Conservation (phyloP, 2,329 filamentous ascomycete genomes). For the Monosporascus sp. region DNA sequence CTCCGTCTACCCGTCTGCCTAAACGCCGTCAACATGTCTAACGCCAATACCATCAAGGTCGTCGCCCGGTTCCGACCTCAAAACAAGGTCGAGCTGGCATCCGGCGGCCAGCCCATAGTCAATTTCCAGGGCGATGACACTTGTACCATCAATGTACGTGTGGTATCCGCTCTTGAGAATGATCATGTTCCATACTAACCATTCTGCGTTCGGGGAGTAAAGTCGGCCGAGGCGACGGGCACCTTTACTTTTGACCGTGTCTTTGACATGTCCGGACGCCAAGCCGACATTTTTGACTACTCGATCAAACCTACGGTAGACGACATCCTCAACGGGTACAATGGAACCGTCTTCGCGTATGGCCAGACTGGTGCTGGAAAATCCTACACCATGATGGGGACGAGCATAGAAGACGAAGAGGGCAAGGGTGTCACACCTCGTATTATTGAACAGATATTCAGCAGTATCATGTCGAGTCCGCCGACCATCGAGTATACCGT, state of each 20-base stretch:
- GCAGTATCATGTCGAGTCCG: conserved; percentile 86
- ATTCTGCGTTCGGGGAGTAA: conserved; percentile 12
- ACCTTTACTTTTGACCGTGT: conserved; percentile 96
- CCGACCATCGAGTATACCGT: conserved; percentile 98
- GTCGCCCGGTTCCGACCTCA: conserved; percentile 97
- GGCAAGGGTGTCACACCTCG: conserved; percentile 92
- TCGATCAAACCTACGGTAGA: conserved; percentile 94
- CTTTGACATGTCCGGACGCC: conserved; percentile 87
- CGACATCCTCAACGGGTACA: conserved; percentile 98
- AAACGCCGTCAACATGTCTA: conserved; percentile 43
- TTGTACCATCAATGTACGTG: conserved; percentile 73
- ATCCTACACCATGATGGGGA: conserved; percentile 98
- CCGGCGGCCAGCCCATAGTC: conserved; percentile 88
- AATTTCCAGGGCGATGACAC: conserved; percentile 84
- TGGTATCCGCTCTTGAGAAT: no score
- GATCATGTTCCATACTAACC: conserved; percentile 17
- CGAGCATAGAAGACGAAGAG: conserved; percentile 84
- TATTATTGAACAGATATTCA: conserved; percentile 96
- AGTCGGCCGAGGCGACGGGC: conserved; percentile 79
- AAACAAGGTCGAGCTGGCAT: conserved; percentile 87
- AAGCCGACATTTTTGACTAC: conserved; percentile 95
- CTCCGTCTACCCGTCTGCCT: background rate
- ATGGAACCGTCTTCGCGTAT: conserved; percentile 97
- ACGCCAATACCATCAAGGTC: conserved; percentile 70
- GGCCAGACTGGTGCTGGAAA: conserved; percentile 98